Evolutionary conservation across 306 rosid species (phyloP).

Genomic region (Purshia tridentata): DNA sequence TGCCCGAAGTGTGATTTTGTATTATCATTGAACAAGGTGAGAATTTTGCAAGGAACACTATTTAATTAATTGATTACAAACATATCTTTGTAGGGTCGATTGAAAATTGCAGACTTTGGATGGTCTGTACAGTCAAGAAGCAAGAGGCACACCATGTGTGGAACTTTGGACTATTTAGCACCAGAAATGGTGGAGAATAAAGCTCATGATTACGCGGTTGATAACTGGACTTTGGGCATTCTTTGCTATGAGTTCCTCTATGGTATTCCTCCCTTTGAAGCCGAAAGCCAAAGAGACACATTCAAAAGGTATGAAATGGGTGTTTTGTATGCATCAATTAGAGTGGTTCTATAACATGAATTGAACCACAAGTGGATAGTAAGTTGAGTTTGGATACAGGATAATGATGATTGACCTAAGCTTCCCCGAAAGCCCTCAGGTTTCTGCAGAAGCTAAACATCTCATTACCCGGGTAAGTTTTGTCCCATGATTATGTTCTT

Average conservation of each 20-base stretch:
- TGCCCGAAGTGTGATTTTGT: background rate
- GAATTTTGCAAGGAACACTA: background rate
- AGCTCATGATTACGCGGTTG: conserved; percentile 82
- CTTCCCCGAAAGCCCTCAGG: conserved; percentile 58
- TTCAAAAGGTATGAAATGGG: conserved; percentile 51
- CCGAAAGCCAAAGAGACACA: conserved; percentile 79
- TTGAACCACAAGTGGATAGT: background rate
- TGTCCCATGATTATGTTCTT: background rate
- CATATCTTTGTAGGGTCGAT: conserved; percentile 55
- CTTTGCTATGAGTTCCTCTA: conserved; percentile 89
- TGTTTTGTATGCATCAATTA: background rate
- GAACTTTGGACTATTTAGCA: conserved; percentile 88
- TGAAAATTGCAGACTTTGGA: conserved; percentile 92
- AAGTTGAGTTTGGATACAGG: conserved; percentile 39
- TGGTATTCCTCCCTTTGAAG: conserved; percentile 89
- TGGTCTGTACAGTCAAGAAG: conserved; percentile 86
- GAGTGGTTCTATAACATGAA: background rate
- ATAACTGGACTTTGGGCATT: conserved; percentile 86
- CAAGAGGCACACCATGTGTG: conserved; percentile 89
- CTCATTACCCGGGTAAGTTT: conserved; percentile 63
- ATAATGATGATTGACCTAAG: conserved; percentile 63
- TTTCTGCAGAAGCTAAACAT: conserved; percentile 68
- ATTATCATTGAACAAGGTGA: background rate
- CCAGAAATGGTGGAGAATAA: conserved; percentile 91
- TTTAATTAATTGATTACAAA: background rate